These are phyloP conservation scores for Linanthus parryae DNA, from an alignment of 148 eudicot species.

Conservation along the genomic window DNA sequence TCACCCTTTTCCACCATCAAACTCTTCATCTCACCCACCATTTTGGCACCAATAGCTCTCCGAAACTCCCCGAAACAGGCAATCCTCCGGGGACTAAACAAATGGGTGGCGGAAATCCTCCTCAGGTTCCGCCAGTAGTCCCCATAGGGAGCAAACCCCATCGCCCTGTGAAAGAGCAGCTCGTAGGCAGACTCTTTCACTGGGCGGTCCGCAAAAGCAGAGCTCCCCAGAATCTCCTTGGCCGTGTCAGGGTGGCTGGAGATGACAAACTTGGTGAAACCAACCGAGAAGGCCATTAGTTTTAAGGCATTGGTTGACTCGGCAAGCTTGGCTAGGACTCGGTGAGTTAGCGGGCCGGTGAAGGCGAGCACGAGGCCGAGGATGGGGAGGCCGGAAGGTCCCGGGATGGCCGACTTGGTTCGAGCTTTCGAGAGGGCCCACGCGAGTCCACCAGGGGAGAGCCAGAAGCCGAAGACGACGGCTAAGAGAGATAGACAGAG, in stretches of 20 bases:
- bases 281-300: slow-evolving; percentile 81
- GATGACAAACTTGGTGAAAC: slow-evolving; percentile 65
- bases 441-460: slow-evolving; percentile 76
- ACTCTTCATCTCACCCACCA: slow-evolving; percentile 25
- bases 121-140: slow-evolving; percentile 83
- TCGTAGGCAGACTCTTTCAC: slow-evolving; percentile 83
- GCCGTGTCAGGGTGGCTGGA: slow-evolving; percentile 70
- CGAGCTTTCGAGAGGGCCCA: slow-evolving; percentile 48
- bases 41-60: slow-evolving; percentile 30
- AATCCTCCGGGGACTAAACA: slow-evolving; percentile 56
- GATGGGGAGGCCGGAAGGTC: slow-evolving; percentile 67
- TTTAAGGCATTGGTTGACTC: slow-evolving; percentile 14
- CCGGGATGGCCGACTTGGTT: slow-evolving; percentile 39
- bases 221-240: slow-evolving; percentile 52
- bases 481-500: slow-evolving; percentile 19
- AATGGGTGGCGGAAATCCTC: slow-evolving; percentile 55
- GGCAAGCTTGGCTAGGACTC: slow-evolving; percentile 33
- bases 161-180: slow-evolving; percentile 73
- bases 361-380: slow-evolving; percentile 45
- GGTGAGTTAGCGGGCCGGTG: slow-evolving; percentile 39
- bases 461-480: slow-evolving; percentile 31
- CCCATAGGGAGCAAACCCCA: slow-evolving; percentile 93
- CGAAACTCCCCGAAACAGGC: slow-evolving; percentile 32
- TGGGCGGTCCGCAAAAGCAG: slow-evolving; percentile 78
- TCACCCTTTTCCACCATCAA: slow-evolving; percentile 30